Percentiles rank a stretch among this genome's conserved stretches.
These are phyloP conservation scores for Melaleuca quinquenervia DNA, from an alignment of 345 rosid genomes.

Conservation along the genomic window DNA sequence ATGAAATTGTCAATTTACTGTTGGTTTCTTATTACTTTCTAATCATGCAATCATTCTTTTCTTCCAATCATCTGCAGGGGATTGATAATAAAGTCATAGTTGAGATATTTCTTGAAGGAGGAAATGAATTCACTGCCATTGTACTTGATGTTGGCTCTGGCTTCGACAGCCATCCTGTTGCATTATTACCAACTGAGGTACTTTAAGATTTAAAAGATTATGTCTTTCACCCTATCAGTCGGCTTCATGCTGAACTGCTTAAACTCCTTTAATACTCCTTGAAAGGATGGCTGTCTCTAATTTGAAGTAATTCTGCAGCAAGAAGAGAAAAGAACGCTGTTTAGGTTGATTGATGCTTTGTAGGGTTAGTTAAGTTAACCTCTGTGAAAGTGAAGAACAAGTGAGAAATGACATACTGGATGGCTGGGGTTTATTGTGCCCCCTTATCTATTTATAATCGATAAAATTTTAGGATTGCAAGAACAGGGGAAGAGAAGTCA, in stretches of 20 bases:
- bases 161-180: conserved; percentile 62
- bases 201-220: not conserved
- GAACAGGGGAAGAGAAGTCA: not conserved
- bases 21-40: not conserved
- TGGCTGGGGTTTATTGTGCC: not conserved
- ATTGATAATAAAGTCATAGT: conserved; percentile 68
- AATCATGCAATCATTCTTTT: not conserved
- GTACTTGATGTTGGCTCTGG: conserved; percentile 87
- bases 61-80: conserved; percentile 34
- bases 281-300: not conserved
- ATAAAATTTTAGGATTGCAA: not conserved
- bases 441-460: not conserved
- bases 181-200: conserved; percentile 89
- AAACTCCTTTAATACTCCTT: not conserved
- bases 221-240: not conserved
- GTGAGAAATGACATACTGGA: not conserved
- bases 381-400: not conserved
- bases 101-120: conserved; percentile 83
- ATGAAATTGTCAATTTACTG: not conserved
- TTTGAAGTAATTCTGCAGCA: not conserved
- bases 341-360: not conserved
- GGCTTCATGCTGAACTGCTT: not conserved
- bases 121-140: conserved; percentile 84
- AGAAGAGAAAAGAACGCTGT: not conserved
- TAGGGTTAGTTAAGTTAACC: not conserved